These are phyloP conservation scores for Chaetomidium leptoderma DNA, from an alignment of 495 filamentous ascomycete species.

Conservation along the genomic window DNA sequence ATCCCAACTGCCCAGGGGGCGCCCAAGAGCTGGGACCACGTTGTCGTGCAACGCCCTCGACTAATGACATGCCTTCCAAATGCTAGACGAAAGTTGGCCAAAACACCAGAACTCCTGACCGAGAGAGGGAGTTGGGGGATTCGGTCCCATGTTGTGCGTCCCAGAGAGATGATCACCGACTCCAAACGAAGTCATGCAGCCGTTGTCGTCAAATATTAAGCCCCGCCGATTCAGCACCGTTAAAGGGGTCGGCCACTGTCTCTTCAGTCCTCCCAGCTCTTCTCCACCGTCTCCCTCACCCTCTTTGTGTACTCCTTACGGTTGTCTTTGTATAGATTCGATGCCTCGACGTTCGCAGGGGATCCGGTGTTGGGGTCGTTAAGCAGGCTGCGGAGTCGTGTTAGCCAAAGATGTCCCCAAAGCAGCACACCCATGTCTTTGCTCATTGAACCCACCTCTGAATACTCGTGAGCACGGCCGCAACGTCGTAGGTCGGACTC, in stretches of 20 bases:
- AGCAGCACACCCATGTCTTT: background rate
- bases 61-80: constrained; percentile 15
- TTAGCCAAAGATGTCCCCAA: constrained; percentile 7
- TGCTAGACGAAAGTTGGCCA: constrained; percentile 9
- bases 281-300: constrained; percentile 94
- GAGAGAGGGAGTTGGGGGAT: background rate
- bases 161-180: background rate
- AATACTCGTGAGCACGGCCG: constrained; percentile 93
- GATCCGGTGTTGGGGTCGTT: constrained; percentile 98
- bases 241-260: background rate
- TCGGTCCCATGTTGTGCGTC: background rate
- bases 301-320: constrained; percentile 92
- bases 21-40: background rate
- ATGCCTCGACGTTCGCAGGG: constrained; percentile 96
- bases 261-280: constrained; percentile 89
- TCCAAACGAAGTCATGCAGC: background rate
- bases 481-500: constrained; percentile 98
- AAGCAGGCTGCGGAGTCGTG: constrained; percentile 60
- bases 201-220: constrained; percentile 3
- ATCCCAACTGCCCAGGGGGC: background rate
- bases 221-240: background rate
- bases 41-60: constrained; percentile 1
- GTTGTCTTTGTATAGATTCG: constrained; percentile 98
- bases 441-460: constrained; percentile 63
- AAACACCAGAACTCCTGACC: constrained; percentile 20